These are phyloP conservation scores for Trichoderma gracile DNA, from an alignment of 2,329 filamentous ascomycete genomes.

Conservation along the genomic window DNA sequence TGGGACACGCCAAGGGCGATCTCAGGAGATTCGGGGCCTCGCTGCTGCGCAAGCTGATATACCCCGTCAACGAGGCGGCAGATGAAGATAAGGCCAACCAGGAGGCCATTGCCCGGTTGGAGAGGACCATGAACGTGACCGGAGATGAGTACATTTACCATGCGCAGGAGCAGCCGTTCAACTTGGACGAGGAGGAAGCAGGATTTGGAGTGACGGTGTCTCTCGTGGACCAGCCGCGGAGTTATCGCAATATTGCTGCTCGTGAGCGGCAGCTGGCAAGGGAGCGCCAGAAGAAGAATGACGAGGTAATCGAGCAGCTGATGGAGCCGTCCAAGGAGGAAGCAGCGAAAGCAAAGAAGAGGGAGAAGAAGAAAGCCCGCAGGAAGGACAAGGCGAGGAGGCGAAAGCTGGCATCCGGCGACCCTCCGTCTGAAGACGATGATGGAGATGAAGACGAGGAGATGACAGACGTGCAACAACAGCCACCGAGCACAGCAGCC, in stretches of 20 bases:
- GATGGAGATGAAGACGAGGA: background rate
- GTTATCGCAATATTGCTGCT: background rate
- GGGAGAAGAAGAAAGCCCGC: background rate
- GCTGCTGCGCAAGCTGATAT: constrained; percentile 27
- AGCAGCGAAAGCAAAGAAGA: background rate
- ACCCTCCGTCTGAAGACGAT: background rate
- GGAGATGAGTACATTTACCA: background rate
- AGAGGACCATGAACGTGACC: background rate
- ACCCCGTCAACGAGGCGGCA: constrained; percentile 21
- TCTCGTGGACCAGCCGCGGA: background rate
- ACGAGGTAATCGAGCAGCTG: background rate
- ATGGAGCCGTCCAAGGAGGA: background rate
- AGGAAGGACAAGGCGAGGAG: background rate
- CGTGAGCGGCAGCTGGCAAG: background rate
- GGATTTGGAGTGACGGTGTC: background rate
- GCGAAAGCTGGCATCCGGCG: background rate
- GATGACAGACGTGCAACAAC: background rate
- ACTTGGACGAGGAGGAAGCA: background rate
- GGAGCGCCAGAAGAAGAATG: background rate
- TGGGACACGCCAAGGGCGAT: constrained; percentile 30
- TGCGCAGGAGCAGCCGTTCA: background rate
- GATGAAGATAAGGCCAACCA: background rate
- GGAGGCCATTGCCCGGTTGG: background rate
- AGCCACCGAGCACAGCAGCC: background rate
- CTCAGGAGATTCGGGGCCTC: constrained; percentile 33